Base-by-base conservation (phyloP, 352 stramenopile species). In the Pythium chondricola region DNA sequence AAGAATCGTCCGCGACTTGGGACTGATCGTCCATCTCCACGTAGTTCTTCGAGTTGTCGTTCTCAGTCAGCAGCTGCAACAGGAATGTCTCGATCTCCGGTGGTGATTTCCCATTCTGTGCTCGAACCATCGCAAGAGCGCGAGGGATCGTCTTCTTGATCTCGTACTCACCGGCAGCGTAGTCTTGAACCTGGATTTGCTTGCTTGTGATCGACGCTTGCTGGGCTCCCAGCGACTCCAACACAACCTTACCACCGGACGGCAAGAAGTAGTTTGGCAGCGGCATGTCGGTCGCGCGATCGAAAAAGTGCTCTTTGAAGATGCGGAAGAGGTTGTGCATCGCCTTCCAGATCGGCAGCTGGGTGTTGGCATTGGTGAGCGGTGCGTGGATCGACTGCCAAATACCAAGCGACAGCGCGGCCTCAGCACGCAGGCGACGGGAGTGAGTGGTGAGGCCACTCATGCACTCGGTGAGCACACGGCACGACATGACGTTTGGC, bases 21-120 rank as follows among this genome's bases (percentile, higher is more conserved):
- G 77, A 89, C 47, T 89, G 76, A 32, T 93, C 82, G 48, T 83
- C 79, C 79, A 91, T 91, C 54, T 93, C 77, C 26, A 93, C 78
- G 37, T 91, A 93, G 48, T 93, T 93, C 49, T 93, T 91, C 38
- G 82, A 93, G 58, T 93, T 93, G 65, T 93, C 82, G 48, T 93
- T 93, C 46, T 93, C 79, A 20, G 45, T 74, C 17, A 93, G 71
- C 31, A 93, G 47, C 46, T 93, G 79, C 22, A 93, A 43, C 47
- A 93, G 41, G 33, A 93, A 93, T 0, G 58, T 71, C 41, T 91
- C 82, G 26, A 93, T 89, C 56, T 93, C 82, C 0, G 71, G 56
- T 4, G 82, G 82, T 0, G 79, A 84, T 42, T 86, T 85, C 43
- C 76, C 75, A 44, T 88, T 93, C 54, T 88, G 79, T 0, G 79